Base-by-base conservation (phyloP, 78 protist genomes). In the Capsaspora owczarzaki region DNA sequence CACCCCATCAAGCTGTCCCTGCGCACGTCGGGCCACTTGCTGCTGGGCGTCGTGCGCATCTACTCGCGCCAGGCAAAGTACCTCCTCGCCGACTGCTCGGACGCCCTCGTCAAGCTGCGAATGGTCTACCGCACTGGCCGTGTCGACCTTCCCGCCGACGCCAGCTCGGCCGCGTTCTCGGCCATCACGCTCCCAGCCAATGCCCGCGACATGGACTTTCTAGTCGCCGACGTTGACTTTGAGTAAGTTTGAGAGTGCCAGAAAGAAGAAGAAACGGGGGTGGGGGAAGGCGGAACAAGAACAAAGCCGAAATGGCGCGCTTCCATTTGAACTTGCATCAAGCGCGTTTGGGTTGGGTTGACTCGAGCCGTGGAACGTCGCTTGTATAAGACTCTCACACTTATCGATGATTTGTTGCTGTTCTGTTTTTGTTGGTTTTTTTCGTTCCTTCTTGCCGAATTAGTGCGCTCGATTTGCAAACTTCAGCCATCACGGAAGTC, bases 31-130 rank as follows among this genome's bases (percentile, higher is more conserved):
- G 90, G 94, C n/a, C 95, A 91, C 78, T 69, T 93, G 33, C 75
- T 93, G 70, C 87, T 93, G 31, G 97, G 97, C 49, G 95, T 93
- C 0, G 92, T 88, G 19, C 74, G 90, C 42, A 93, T 93, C 80
- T 90, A 86, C 82, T 60, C 86, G 16, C 72, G 80, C 8, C 40
- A 69, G 47, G 85, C 80, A 5, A 56, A 74, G 74, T 82, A 47
- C 84, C 85, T 93, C 12, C 42, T 85, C 14, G 71, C 66, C 44
- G 96, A 91, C 76, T 84, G 89, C 68, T 61, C 69, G 49, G 88
- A 85, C 53, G 91, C 91, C 16, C 84, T 87, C 37, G 68, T 46
- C 23, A 85, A 82, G 76, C 61, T 91, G 40, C 84, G 86, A 41
- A n/a, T 8, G 8, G 46, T 53, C 23, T 78, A 70, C 80, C 63